Evolutionary conservation across 306 rosid species (phyloP), one percentile per base, ranked within the genome.

Genomic region (Herpetospermum pedunculosum): DNA sequence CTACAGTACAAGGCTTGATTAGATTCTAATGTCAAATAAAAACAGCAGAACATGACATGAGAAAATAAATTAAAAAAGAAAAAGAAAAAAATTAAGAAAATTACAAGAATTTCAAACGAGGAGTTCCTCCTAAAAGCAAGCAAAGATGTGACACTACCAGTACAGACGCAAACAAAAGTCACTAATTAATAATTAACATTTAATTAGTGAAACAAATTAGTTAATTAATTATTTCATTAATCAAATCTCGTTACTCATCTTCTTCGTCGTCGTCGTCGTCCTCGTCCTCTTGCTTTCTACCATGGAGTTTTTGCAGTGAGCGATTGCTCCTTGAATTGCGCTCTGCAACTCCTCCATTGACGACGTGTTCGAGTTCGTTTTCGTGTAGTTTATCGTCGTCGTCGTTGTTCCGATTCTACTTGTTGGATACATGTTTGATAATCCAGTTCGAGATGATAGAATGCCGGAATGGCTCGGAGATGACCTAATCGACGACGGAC

Each of bases 241-340:
- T 74, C 52, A 74, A 41, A 74, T 59, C 52, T 74, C 68, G 18
- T 74, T 40, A 57, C 77, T 59, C 12, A 28, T 44, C 70, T 35
- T 13, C 35, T 35, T 59, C 64, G 3, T 29, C 38, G 41, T 32
- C 49, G 23, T 46, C 6, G 50, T 54, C 29, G 11, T 29, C 38
- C 32, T 37, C n/a, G 16, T 28, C 23, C 43, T 18, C 43, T 30
- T 59, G 72, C 62, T 43, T 55, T 57, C 38, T 4, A 59, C 59
- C 78, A 75, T 75, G 72, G 78, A 75, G 60, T 60, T 75, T 81
- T 94, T 94, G 88, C 98, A 94, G 84, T 94, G 97, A 19, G 98
- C 90, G 53, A 94, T 94, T 5, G 98, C 98, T 38, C 98, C 94
- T 85, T 91, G 98, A 64, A 94, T 94, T 5, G 98, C 98, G 75